Percentiles rank a stretch among this genome's conserved stretches.
Conservation (phyloP, 306 rosid genomes). For the Glycine latifolia region DNA sequence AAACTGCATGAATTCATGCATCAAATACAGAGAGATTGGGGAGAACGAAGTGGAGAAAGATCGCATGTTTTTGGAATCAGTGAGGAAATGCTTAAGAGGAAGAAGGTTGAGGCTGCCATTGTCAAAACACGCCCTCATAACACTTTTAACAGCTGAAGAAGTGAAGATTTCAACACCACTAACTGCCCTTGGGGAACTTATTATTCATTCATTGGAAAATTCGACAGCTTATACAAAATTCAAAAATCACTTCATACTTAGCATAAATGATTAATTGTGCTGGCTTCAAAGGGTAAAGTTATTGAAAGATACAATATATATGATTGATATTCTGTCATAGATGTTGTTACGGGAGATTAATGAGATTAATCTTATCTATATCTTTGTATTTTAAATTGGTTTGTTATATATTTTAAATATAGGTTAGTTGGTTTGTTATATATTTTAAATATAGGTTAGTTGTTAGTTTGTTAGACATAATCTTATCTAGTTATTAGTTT, state of each 20-base stretch:
- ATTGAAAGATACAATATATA: slow-evolving; percentile 2
- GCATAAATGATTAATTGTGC: neutral
- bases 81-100: neutral
- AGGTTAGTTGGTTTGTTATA: too few relatives aligned
- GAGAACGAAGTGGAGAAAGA: neutral
- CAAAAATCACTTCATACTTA: neutral
- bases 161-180: neutral
- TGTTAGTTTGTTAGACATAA: too few relatives aligned
- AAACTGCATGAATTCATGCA: neutral
- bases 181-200: neutral
- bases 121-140: neutral
- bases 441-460: too few relatives aligned
- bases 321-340: neutral
- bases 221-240: neutral
- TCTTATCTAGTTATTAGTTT: too few relatives aligned
- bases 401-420: too few relatives aligned
- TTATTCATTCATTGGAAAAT: neutral
- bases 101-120: slow-evolving; percentile 62
- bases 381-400: too few relatives aligned
- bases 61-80: neutral
- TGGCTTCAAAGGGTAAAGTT: neutral
- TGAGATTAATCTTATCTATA: too few relatives aligned
- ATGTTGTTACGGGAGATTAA: too few relatives aligned
- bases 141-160: neutral
- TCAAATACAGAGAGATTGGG: too few relatives aligned